Base-by-base conservation (phyloP, 257 asterid species). In the Voacanga thouarsii region DNA sequence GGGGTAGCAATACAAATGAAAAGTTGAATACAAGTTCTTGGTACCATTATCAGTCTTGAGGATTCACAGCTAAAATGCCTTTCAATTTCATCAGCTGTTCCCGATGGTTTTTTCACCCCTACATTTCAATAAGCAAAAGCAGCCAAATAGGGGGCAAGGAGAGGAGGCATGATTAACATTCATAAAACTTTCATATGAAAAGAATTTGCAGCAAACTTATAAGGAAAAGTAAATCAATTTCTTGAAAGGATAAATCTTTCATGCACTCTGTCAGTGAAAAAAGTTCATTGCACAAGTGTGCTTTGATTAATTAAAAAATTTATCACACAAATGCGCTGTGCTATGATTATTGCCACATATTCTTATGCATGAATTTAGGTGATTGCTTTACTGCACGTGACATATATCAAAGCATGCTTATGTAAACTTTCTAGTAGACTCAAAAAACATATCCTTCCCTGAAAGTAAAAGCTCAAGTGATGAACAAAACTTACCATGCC, bases 101-200 rank as follows among this genome's bases (percentile, higher is more conserved):
- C 99, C 21, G 90, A 95, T 16, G 99, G 98, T 84, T 96, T 93
- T 92, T 96, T 96, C 82, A 78, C 80, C 83, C 80, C 98, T 96
- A 72, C 19, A 74, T 41, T 82, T 76, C 72, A 70, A 82, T 51
- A 57, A 74, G 77, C 69, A 79, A 77, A 80, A 39, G 49, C 7
- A 66, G 26, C 16, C 37, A 47, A 53, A 33, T 1, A 53, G 23
- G 23, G 59, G 59, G 59, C 47, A 18, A 1, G 23, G 59, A 5
- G 50, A 7, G 12, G 1, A 50, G 45, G 9, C 23, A 19, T 21
- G 64, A 19, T 19, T 23, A 33, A 15, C 14, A 6, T 60, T 53
- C 77, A 72, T 16, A 11, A 72, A 21, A 39, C 51, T 56, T 41
- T 56, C 56, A 74, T 16, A 16, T 19, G 19, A 15, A 66, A 33